A percentile compares a stretch with the other conserved stretches of the same genome.
These are phyloP conservation scores for Emmonsiellopsis sp. DNA, from an alignment of 2,329 filamentous ascomycete species.

Conservation along the genomic window DNA sequence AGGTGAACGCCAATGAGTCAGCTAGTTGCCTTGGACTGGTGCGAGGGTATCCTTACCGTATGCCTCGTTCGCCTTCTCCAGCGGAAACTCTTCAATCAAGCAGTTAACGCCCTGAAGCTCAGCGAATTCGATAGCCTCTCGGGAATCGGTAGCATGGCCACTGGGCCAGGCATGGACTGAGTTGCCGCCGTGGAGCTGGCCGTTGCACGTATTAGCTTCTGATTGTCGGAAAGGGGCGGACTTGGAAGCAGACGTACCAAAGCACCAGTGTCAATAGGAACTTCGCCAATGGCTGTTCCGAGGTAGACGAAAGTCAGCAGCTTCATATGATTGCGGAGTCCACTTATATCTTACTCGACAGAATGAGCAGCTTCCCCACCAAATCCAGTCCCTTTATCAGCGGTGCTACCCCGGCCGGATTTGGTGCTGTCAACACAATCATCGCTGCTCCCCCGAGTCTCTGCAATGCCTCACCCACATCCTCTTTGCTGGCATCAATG, in stretches of 20 bases:
- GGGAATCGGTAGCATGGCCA: slow-evolving; percentile 43
- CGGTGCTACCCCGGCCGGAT: slow-evolving; percentile 22
- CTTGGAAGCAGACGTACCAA: slow-evolving; percentile 8
- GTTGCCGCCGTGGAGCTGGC: slow-evolving; percentile 33
- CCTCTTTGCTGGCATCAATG: slow-evolving; percentile 36
- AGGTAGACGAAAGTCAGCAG: not conserved
- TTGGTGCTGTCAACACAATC: slow-evolving; percentile 31
- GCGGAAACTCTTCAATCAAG: slow-evolving; percentile 44
- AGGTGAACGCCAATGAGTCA: not conserved
- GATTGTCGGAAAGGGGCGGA: not conserved
- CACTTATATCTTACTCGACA: slow-evolving; percentile 14
- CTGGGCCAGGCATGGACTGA: slow-evolving; percentile 44
- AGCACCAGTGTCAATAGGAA: slow-evolving; percentile 5
- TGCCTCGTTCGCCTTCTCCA: slow-evolving; percentile 42
- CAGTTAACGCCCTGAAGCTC: slow-evolving; percentile 40
- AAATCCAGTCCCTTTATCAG: slow-evolving; percentile 26
- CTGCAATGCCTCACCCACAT: slow-evolving; percentile 25
- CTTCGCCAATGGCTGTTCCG: slow-evolving; percentile 14
- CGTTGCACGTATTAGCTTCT: not conserved
- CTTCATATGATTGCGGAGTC: no score
- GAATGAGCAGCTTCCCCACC: slow-evolving; percentile 27
- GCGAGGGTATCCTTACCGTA: slow-evolving; percentile 24
- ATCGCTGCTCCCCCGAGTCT: slow-evolving; percentile 26
- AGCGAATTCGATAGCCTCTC: slow-evolving; percentile 45
- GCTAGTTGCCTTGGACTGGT: not conserved